Percentiles rank a stretch among this genome's conserved stretches.
These are phyloP conservation scores for Rosa lucieae DNA, from an alignment of 306 rosid species.

Conservation along the genomic window DNA sequence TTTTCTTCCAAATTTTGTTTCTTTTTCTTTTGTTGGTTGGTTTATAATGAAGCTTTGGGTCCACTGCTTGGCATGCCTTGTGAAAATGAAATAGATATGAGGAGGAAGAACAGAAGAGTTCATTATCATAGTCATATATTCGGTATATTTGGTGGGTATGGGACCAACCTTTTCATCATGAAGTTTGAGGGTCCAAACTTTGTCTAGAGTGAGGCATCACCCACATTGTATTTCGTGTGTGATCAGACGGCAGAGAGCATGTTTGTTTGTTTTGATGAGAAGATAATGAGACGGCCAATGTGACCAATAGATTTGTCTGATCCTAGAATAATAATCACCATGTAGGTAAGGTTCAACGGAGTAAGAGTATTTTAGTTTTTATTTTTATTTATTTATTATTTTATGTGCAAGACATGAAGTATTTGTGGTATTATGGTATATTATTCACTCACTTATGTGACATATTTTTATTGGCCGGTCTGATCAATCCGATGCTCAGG, in stretches of 20 bases:
- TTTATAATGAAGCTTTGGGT: conserved; percentile 33
- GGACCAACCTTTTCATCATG: conserved; percentile 45
- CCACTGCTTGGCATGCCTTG: conserved; percentile 55
- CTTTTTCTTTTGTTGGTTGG: conserved; percentile 31
- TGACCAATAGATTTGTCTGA: background rate
- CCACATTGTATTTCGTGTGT: conserved; percentile 20
- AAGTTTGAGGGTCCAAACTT: conserved; percentile 42
- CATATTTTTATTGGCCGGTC: too few relatives aligned
- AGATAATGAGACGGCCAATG: too few relatives aligned
- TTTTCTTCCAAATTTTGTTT: conserved; percentile 34
- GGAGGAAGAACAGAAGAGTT: background rate
- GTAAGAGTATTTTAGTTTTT: background rate
- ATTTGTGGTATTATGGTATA: too few relatives aligned
- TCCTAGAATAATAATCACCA: background rate
- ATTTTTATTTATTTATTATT: too few relatives aligned
- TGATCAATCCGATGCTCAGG: too few relatives aligned
- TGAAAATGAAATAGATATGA: background rate
- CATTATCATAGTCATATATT: background rate
- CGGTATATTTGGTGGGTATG: conserved; percentile 16
- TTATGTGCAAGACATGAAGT: too few relatives aligned
- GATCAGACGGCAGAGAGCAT: conserved; percentile 34
- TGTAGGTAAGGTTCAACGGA: background rate
- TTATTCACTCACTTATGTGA: too few relatives aligned
- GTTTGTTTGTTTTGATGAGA: background rate
- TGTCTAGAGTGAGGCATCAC: conserved; percentile 35